Conservation (phyloP, 2,329 filamentous ascomycete genomes). For the Phialophora tarda region DNA sequence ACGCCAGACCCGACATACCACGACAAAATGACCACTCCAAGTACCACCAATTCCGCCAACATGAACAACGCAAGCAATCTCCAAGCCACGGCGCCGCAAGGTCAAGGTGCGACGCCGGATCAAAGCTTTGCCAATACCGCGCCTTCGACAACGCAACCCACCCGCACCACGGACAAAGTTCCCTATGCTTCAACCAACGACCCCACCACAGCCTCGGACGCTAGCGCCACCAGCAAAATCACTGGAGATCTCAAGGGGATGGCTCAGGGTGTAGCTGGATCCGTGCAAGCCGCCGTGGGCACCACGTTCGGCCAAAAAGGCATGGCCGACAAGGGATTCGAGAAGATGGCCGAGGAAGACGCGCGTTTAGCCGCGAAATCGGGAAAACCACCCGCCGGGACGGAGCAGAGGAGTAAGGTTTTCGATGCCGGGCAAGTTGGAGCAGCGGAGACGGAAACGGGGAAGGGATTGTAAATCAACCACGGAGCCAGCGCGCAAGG, state of each 20-base stretch:
- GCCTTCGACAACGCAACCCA: background rate
- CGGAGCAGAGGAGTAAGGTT: slow-evolving; percentile 22
- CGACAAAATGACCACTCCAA: slow-evolving; percentile 3
- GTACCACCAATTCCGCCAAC: background rate
- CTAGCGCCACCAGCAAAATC: slow-evolving; percentile 28
- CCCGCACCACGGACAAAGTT: background rate
- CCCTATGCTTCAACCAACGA: slow-evolving; percentile 32
- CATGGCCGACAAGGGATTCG: slow-evolving; percentile 35
- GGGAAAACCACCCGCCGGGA: slow-evolving; percentile 35
- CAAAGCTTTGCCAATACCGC: background rate
- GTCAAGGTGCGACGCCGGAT: background rate
- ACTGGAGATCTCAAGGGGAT: slow-evolving; percentile 35
- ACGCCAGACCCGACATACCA: background rate
- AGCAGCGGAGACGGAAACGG: background rate
- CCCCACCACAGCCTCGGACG: slow-evolving; percentile 23
- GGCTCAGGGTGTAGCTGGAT: slow-evolving; percentile 31
- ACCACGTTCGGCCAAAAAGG: slow-evolving; percentile 32
- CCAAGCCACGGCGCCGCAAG: background rate
- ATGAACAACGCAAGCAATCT: slow-evolving; percentile 2
- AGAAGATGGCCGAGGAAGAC: slow-evolving; percentile 38
- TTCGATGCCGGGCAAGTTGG: background rate
- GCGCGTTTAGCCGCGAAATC: slow-evolving; percentile 33
- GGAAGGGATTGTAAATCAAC: background rate
- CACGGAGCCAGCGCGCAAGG: too few relatives aligned
- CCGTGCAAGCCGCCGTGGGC: slow-evolving; percentile 34